These are phyloP conservation scores for Fusarium metavorans DNA, from an alignment of 2,329 filamentous ascomycete species.

Conservation along the genomic window DNA sequence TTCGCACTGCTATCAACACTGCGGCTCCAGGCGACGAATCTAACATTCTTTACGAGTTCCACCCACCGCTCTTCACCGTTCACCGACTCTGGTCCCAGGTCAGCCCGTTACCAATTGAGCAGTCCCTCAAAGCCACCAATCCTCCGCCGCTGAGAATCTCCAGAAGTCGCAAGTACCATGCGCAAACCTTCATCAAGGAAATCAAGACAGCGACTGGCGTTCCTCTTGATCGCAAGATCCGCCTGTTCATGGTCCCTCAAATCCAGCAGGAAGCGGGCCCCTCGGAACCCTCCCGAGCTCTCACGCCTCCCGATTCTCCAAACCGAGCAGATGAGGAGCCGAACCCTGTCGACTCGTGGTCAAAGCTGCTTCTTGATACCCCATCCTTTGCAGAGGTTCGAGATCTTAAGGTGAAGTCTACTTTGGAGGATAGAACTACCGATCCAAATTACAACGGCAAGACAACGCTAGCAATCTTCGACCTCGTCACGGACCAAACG, in stretches of 20 bases:
- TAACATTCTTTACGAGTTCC: conserved; percentile 84
- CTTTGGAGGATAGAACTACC: conserved; percentile 72
- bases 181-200: conserved; percentile 80
- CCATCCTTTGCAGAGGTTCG: conserved; percentile 64
- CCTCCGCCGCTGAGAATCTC: conserved; percentile 74
- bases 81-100: conserved; percentile 78
- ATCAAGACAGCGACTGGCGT: conserved; percentile 78
- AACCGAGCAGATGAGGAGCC: conserved; percentile 41
- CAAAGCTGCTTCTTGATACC: conserved; percentile 58
- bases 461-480: conserved; percentile 72
- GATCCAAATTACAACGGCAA: conserved; percentile 84
- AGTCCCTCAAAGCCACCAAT: conserved; percentile 70
- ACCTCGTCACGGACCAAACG: conserved; percentile 78
- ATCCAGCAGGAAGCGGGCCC: conserved; percentile 52
- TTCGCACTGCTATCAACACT: conserved; percentile 83
- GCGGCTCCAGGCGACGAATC: conserved; percentile 65
- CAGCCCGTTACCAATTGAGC: conserved; percentile 67
- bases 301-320: conserved; percentile 58
- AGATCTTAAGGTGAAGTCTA: conserved; percentile 40
- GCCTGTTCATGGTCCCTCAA: conserved; percentile 75
- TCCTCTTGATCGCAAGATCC: conserved; percentile 77
- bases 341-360: conserved; percentile 52
- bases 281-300: conserved; percentile 50
- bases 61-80: conserved; percentile 86
- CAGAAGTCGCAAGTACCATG: conserved; percentile 76